Base-by-base conservation (phyloP, 108 stramenopile genomes). In the Epithemia pelagica region DNA sequence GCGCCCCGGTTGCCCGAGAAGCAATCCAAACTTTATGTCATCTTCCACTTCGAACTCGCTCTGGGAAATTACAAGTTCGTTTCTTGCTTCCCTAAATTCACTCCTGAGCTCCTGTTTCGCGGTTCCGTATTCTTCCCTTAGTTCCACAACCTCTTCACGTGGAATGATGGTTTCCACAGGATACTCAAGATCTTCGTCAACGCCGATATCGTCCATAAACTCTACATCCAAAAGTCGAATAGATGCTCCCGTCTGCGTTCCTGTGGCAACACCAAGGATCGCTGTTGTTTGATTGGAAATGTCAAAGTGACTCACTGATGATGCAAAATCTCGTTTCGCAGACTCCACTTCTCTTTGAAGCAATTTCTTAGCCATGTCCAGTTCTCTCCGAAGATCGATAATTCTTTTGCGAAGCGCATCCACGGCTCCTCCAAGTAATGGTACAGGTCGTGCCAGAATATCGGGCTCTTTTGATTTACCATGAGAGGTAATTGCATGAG, bases 371-470 rank as follows among this genome's bases (percentile, higher is more conserved):
- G 37, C 37, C 37, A 46, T 46, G 37, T 46, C 10, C 37, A 46
- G 37, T 46, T 46, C 37, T 15, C 15, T 15, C 15, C 37, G 37
- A 10, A 46, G 37, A 46, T 46, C 37, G 15, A 0, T 68, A 28
- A 23, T 77, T 72, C 32, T 71, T 15, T 46, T 5, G 5, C 37
- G 5, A 5, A 46, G 37, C 15, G 37, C 37, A 10, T 46, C 59
- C 26, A 77, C 81, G 76, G 37, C 37, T 10, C 37, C 37, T 10
- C 37, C 37, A 46, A 46, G n/a, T n/a, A n/a, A n/a, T n/a, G n/a
- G n/a, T n/a, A n/a, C n/a, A n/a, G n/a, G n/a, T n/a, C n/a, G n/a
- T n/a, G n/a, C n/a, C n/a, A n/a, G n/a, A n/a, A n/a, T n/a, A n/a
- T n/a, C n/a, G n/a, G n/a, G n/a, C n/a, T n/a, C n/a, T n/a, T n/a